These are phyloP conservation scores for Debaryomyces hansenii DNA, from an alignment of 805 yeast genomes.

Conservation along the genomic window DNA sequence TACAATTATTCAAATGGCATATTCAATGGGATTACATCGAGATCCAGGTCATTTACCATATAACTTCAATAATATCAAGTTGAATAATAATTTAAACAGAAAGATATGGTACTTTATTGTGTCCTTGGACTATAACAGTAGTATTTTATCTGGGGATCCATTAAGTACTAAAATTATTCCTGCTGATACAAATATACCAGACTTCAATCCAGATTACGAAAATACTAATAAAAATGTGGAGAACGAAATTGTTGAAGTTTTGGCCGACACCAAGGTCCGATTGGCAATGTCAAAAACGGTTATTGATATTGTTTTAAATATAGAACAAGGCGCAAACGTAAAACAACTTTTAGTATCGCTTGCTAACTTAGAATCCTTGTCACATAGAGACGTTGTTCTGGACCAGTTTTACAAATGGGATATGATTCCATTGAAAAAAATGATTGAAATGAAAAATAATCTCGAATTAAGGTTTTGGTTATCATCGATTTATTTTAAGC, in stretches of 20 bases:
- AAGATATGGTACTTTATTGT: conserved; percentile 55
- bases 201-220: neutral
- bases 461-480: neutral
- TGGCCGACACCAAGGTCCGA: neutral
- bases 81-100: conserved; percentile 44
- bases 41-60: conserved; percentile 29
- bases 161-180: conserved; percentile 34
- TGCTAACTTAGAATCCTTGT: neutral
- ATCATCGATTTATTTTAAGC: conserved; percentile 20
- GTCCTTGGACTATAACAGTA: conserved; percentile 41
- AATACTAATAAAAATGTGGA: neutral
- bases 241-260: neutral
- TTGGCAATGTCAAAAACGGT: neutral
- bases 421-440: too few species aligned
- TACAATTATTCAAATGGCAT: conserved; percentile 35
- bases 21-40: conserved; percentile 45
- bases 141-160: conserved; percentile 46
- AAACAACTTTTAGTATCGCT: neutral
- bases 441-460: too few species aligned
- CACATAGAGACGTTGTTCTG: too few species aligned
- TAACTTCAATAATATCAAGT: conserved; percentile 15
- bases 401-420: too few species aligned
- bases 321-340: neutral
- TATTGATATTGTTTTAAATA: neutral
- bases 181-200: conserved; percentile 15